Evolutionary conservation across 2,329 filamentous ascomycete genomes (phyloP).

Genomic region (Monilinia laxa): DNA sequence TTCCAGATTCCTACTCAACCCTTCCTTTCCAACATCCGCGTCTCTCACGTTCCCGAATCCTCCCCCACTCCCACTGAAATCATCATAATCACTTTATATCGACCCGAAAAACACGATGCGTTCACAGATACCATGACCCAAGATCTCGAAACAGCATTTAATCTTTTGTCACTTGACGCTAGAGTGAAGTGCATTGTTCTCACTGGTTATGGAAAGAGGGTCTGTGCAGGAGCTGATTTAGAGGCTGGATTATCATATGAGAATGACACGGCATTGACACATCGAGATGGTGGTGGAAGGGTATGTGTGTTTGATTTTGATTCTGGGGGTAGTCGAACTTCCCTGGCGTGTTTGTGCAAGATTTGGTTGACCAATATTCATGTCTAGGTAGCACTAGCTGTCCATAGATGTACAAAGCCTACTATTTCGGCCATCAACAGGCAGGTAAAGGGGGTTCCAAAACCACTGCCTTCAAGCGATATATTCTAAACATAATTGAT

Average conservation of each 20-base stretch:
- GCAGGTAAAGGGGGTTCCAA: neutral
- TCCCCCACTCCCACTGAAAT: conserved; percentile 59
- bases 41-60: conserved; percentile 51
- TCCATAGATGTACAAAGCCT: conserved; percentile 58
- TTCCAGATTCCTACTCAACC: conserved; percentile 44
- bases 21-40: conserved; percentile 47
- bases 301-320: conserved; percentile 2
- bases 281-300: conserved; percentile 52
- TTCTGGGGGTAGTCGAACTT: neutral
- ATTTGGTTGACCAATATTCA: neutral
- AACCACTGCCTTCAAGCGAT: neutral
- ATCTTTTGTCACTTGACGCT: conserved; percentile 51
- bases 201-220: conserved; percentile 52
- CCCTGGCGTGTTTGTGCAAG: neutral
- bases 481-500: neutral
- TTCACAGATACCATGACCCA: conserved; percentile 64
- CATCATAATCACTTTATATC: conserved; percentile 62
- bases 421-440: conserved; percentile 60
- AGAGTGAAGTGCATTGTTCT: conserved; percentile 57
- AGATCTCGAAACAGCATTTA: conserved; percentile 57
- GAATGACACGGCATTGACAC: conserved; percentile 30
- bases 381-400: conserved; percentile 51
- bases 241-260: conserved; percentile 30
- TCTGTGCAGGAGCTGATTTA: conserved; percentile 53
- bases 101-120: conserved; percentile 66